Conservation (phyloP, 2,329 filamentous ascomycete species). For the Xylaria sp. region DNA sequence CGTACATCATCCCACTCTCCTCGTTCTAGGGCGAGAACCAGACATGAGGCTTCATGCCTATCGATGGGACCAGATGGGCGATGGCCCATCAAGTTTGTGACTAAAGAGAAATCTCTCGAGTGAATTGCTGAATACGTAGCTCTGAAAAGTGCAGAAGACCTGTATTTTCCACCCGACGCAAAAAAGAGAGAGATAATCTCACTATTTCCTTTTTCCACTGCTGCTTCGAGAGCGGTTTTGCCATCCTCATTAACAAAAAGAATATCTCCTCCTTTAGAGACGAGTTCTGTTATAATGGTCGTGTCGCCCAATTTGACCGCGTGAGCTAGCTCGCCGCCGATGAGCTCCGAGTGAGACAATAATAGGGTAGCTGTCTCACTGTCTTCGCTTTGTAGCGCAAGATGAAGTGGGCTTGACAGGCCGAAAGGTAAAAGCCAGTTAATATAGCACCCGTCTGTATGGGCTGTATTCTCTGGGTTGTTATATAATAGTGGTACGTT, state of each 20-base stretch:
- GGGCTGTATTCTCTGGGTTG: neutral
- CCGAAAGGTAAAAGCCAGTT: neutral
- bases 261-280: neutral
- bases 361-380: neutral
- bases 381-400: neutral
- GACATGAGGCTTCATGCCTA: constrained; percentile 1
- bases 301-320: neutral
- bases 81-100: neutral
- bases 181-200: neutral
- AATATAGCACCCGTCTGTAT: too few relatives aligned
- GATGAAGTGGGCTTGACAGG: neutral
- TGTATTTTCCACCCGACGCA: neutral
- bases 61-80: neutral
- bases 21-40: neutral
- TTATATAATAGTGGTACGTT: neutral
- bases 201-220: neutral
- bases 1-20: neutral
- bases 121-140: neutral
- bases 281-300: neutral
- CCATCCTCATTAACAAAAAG: neutral
- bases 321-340: neutral
- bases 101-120: neutral
- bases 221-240: neutral
- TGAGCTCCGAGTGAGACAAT: neutral
- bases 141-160: neutral